phyloP scores from a whole-genome alignment of 2,329 filamentous ascomycete species.

The Scortechinia acanthostroma region DNA sequence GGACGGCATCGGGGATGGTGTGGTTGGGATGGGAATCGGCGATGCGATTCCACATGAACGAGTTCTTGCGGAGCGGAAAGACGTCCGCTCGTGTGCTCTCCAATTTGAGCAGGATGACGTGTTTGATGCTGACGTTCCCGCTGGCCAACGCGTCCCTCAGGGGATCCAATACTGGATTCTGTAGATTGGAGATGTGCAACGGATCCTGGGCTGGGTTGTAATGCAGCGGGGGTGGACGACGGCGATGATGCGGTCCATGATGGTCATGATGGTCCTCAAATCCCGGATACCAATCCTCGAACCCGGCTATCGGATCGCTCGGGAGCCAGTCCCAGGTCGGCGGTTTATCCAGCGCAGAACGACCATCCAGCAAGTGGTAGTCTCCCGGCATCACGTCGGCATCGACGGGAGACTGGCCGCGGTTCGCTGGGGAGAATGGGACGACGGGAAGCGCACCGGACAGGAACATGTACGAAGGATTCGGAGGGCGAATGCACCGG shows the following conservation, averaged over 20 bases:
- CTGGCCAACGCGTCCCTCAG: background rate
- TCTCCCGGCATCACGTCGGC: background rate
- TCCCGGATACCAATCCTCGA: background rate
- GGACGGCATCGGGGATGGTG: background rate
- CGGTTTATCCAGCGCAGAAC: background rate
- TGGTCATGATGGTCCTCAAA: too few relatives aligned
- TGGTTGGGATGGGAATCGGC: conserved; percentile 6
- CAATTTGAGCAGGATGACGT: conserved; percentile 18
- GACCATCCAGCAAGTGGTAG: background rate
- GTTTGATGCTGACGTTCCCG: conserved; percentile 16
- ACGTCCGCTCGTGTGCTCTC: conserved; percentile 21
- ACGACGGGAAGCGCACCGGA: background rate
- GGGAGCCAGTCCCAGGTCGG: background rate
- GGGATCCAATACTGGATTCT: background rate
- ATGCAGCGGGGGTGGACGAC: background rate
- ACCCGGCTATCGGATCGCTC: background rate
- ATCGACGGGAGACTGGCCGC: background rate
- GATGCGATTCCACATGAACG: conserved; percentile 14
- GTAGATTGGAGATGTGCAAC: background rate
- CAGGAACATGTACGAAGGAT: background rate
- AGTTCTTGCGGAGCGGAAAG: conserved; percentile 18
- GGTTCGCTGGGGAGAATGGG: background rate
- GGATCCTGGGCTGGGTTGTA: background rate
- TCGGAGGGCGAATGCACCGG: background rate
- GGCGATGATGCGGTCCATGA: too few relatives aligned